Base-by-base conservation (phyloP, 2,329 filamentous ascomycete genomes). In the Fonsecaea multimorphosa region DNA sequence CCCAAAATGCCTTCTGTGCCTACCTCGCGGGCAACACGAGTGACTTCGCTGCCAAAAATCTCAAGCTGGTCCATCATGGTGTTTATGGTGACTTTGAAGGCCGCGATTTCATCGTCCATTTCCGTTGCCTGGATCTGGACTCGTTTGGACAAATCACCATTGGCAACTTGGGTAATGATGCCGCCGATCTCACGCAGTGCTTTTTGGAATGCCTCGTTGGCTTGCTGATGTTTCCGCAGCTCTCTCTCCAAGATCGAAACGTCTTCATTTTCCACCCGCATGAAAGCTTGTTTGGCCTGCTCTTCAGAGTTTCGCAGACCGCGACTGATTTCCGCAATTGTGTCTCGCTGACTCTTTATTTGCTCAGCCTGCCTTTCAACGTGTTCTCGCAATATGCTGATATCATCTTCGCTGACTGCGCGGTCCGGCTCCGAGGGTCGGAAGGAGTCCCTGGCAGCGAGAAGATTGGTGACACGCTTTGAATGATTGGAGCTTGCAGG, bases 41-140 rank as follows among this genome's bases (percentile, higher is more conserved):
- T 97, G 74, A 98, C 94, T 81, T 98, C 93, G 78, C 92, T 96
- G 70, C 94, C 94, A 78, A 98, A 98, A 66, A 96, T 91, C 77
- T 97, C 93, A 66, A 98, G 85, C 79, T 97, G 94, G 76, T 98
- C 94, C 87, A 98, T 96, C 94, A 98, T 98, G 72, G 91, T 96
- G 78, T 98, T 98, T 82, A 98, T 98, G 68, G 94, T 97, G 74
- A 92, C 89, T 81, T 98, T 98, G 84, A 98, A 98, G 9, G 92
- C 93, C 31, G 93, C 95, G 75, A 98, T 98, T 84, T 98, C 94
- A 31, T 93, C 93, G 83, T 98, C 94, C 90, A 97, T 95, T 81
- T 98, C 94, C 71, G 96, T 90, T 3, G 91, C 91, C 76, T 97
- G 95, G 78, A 98, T 96, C 74, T 94, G 88, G 69, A 97, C 94